Evolutionary conservation across 495 filamentous ascomycete genomes (phyloP), one percentile per base, ranked within the genome.

Genomic region (Xylaria cubensis): DNA sequence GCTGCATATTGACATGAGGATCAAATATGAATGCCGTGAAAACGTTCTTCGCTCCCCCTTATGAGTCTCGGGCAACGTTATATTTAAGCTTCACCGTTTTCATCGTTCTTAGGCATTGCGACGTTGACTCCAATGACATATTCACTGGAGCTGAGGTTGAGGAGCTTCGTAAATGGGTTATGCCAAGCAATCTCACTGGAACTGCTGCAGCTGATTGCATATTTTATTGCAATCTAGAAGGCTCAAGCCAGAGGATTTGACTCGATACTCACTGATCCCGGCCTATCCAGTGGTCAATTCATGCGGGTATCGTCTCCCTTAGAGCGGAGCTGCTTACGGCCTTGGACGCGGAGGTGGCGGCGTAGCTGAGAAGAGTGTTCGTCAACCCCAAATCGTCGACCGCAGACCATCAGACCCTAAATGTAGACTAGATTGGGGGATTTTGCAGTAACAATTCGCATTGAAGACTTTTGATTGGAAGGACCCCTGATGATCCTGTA

Each of bases 1-100:
- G 56, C 26, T 72, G 58, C 76, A 78, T 78, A 4, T 62, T 78
- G 19, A 42, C 34, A 8, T 51, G 48, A n/a, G 39, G 12, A 34
- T 32, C 32, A 12, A 13, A 17, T 36, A 34, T 26, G 36, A 56
- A 34, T 26, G 42, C 24, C 24, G 41, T 51, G 42, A 50, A 21
- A 42, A 19, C 50, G n/a, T 32, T n/a, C 8, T 62, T 29, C 19
- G 1, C 46, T 44, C 46, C 42, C n/a, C 9, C 58, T 19, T 42
- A 39, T 8, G 12, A 19, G 59, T 12, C 13, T n/a, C 1, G 69
- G 69, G 61, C 21, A 64, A 21, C 59, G 59, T 9, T 48, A 46
- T 71, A 64, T 71, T 71, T 71, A 71, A 71, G 29, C 24, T 36
- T 42, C 46, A 56, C 34, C 42, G 41, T 46, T 4, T 13, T 32